These are phyloP conservation scores for Kurtzmaniella quercitrusa DNA, from an alignment of 1,139 yeast genomes.

Conservation along the genomic window DNA sequence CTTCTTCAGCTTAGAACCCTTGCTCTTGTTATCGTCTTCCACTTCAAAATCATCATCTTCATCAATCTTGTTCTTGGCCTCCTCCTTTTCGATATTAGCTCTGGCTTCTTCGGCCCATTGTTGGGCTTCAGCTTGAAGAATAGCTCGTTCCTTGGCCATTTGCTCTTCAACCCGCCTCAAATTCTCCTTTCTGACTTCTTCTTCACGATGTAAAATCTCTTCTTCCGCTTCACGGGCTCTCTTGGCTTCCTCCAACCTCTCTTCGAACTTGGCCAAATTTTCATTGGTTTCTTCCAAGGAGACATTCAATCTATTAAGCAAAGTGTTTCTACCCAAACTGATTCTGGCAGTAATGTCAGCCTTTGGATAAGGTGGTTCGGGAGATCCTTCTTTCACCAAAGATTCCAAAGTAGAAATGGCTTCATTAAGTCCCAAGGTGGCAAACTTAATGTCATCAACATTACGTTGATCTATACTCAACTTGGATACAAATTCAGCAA, in stretches of 20 bases:
- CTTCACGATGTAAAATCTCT: slow-evolving; percentile 34
- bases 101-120: slow-evolving; percentile 70
- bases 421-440: slow-evolving; percentile 53
- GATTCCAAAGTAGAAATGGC: slow-evolving; percentile 62
- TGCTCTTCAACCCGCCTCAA: slow-evolving; percentile 45
- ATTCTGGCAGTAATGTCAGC: slow-evolving; percentile 83
- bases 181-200: slow-evolving; percentile 36
- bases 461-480: slow-evolving; percentile 57
- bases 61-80: slow-evolving; percentile 30
- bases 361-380: slow-evolving; percentile 69
- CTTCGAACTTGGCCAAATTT: slow-evolving; percentile 54
- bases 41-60: slow-evolving; percentile 25
- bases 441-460: slow-evolving; percentile 55
- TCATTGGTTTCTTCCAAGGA: slow-evolving; percentile 70
- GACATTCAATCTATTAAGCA: slow-evolving; percentile 66
- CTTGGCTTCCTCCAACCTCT: slow-evolving; percentile 71
- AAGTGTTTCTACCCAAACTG: slow-evolving; percentile 72
- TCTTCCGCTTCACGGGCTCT: slow-evolving; percentile 59
- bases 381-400: slow-evolving; percentile 50
- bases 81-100: slow-evolving; percentile 28
- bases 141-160: slow-evolving; percentile 63
- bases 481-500: slow-evolving; percentile 78
- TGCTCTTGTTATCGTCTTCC: slow-evolving; percentile 15
- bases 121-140: slow-evolving; percentile 75
- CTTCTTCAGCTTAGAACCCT: slow-evolving; percentile 17